Conservation (phyloP, 495 filamentous ascomycete genomes). For the Opeltia flavorubescens region DNA sequence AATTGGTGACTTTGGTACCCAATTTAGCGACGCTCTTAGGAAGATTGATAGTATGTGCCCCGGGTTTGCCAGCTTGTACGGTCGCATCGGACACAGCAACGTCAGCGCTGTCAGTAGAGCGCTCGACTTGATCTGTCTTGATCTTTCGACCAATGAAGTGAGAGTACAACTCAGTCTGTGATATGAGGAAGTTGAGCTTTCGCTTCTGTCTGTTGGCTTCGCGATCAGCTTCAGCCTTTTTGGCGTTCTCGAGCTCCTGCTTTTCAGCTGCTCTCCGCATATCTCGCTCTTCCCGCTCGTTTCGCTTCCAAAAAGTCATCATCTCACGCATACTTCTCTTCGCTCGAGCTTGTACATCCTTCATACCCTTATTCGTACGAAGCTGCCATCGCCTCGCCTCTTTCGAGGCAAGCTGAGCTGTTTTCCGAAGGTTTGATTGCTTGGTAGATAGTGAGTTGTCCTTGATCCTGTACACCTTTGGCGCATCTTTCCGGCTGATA, state of each 20-base stretch:
- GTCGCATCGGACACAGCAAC: constrained; percentile 41
- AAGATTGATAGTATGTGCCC: constrained; percentile 38
- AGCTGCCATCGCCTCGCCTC: constrained; percentile 96
- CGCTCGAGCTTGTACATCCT: constrained; percentile 91
- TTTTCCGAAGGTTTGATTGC: constrained; percentile 89
- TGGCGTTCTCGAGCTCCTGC: constrained; percentile 91
- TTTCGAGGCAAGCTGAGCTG: constrained; percentile 90
- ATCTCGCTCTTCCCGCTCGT: constrained; percentile 94
- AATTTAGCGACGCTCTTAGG: constrained; percentile 42
- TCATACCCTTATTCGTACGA: constrained; percentile 93
- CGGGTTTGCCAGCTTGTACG: constrained; percentile 29
- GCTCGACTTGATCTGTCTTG: constrained; percentile 85
- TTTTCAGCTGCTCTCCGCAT: constrained; percentile 85
- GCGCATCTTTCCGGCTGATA: constrained; percentile 82
- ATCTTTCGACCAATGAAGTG: constrained; percentile 99
- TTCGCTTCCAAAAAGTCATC: constrained; percentile 99
- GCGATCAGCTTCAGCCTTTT: constrained; percentile 89
- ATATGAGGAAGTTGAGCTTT: constrained; percentile 99
- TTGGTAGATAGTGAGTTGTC: constrained; percentile 68
- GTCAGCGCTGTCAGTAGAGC: constrained; percentile 61
- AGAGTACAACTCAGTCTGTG: constrained; percentile 95
- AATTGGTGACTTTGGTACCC: constrained; percentile 67
- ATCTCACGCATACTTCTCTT: constrained; percentile 99
- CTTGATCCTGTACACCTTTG: constrained; percentile 78
- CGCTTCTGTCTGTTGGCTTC: constrained; percentile 94